phyloP scores from a whole-genome alignment of 495 filamentous ascomycete species.

The Evernia prunastri region DNA sequence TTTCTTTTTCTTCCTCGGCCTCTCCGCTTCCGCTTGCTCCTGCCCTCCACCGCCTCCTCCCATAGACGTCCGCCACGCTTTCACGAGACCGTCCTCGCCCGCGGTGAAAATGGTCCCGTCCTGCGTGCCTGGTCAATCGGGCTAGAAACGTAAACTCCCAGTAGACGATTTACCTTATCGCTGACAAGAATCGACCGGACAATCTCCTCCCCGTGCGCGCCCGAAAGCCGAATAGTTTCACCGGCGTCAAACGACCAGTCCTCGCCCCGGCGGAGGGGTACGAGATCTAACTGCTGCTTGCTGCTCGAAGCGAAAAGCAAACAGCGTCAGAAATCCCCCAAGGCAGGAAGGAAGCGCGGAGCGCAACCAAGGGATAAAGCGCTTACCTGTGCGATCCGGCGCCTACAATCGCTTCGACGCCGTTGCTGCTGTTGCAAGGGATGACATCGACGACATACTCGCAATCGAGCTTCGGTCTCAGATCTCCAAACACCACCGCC shows the following conservation, averaged over 20 bases:
- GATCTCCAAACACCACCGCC: conserved; percentile 65
- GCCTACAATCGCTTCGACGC: conserved; percentile 43
- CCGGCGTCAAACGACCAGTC: conserved; percentile 58
- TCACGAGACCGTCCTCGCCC: conserved; percentile 73
- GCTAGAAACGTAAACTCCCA: neutral
- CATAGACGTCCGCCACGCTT: conserved; percentile 37
- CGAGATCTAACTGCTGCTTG: conserved; percentile 57
- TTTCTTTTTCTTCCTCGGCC: conserved; percentile 42
- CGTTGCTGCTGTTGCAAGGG: conserved; percentile 44
- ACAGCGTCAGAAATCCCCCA: conserved; percentile 23
- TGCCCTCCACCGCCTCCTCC: neutral
- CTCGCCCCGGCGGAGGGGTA: conserved; percentile 52
- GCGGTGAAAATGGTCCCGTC: conserved; percentile 64
- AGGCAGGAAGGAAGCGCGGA: neutral
- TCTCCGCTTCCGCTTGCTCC: conserved; percentile 50
- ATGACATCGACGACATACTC: conserved; percentile 78
- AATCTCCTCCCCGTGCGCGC: conserved; percentile 78
- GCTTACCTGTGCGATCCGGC: conserved; percentile 53
- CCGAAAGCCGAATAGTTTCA: conserved; percentile 57
- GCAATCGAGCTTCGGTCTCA: conserved; percentile 61
- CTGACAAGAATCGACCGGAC: conserved; percentile 72
- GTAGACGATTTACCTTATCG: conserved; percentile 47
- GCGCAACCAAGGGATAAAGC: neutral
- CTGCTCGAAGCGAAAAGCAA: conserved; percentile 37
- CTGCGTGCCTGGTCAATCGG: conserved; percentile 30